These are phyloP conservation scores for Agaricus sinodeliciosus DNA, from an alignment of 768 basidiomycete species.

Conservation along the genomic window DNA sequence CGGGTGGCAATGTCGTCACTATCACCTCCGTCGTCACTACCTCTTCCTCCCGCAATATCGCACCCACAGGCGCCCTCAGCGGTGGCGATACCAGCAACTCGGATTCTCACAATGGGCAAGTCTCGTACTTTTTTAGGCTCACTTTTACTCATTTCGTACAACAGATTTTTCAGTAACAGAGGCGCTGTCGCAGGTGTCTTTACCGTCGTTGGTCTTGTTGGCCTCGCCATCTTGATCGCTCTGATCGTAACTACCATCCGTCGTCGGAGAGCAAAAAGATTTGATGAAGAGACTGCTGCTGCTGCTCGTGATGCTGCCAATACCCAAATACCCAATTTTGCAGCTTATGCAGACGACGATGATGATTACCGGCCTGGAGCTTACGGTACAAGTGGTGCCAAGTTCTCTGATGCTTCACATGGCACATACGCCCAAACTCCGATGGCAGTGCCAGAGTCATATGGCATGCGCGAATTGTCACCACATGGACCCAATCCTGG, in stretches of 20 bases:
- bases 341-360: conserved; percentile 42
- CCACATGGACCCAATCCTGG: conserved; percentile 18
- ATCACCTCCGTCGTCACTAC: conserved; percentile 15
- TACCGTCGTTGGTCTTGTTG: conserved; percentile 61
- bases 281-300: conserved; percentile 69
- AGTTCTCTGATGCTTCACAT: conserved; percentile 44
- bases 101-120: background rate
- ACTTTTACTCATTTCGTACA: conserved; percentile 1
- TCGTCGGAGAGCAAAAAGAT: conserved; percentile 53
- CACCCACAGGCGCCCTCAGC: background rate
- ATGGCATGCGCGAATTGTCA: conserved; percentile 42
- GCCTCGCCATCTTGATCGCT: conserved; percentile 40
- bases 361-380: conserved; percentile 26
- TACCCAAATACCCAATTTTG: conserved; percentile 41
- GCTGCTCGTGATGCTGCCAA: conserved; percentile 61
- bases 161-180: conserved; percentile 66
- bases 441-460: conserved; percentile 33
- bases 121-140: conserved; percentile 4
- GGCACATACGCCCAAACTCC: conserved; percentile 51
- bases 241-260: conserved; percentile 47
- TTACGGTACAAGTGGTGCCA: conserved; percentile 17
- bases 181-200: conserved; percentile 71
- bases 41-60: conserved; percentile 6
- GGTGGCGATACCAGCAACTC: background rate
- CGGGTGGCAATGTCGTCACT: conserved; percentile 12